Conservation (phyloP, 1,284 basidiomycete genomes). For the Megacollybia platyphylla region DNA sequence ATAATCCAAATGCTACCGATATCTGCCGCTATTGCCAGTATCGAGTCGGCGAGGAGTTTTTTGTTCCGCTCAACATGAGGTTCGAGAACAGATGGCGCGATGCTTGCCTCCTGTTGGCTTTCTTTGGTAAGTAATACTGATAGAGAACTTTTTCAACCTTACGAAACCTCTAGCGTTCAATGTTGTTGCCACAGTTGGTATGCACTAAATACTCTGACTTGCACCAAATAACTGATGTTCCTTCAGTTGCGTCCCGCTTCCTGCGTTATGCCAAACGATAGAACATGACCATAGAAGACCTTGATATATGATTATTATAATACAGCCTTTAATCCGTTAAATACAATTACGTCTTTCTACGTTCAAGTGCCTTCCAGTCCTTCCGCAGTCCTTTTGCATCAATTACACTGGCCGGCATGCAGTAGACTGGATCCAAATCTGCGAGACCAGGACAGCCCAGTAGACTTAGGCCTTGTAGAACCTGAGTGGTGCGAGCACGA, state of each 20-base stretch:
- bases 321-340: neutral
- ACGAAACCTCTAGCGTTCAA: conserved; percentile 48
- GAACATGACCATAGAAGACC: neutral
- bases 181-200: conserved; percentile 52
- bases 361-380: conserved; percentile 48
- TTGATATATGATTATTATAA: neutral
- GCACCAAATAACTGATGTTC: conserved; percentile 8
- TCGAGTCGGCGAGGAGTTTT: conserved; percentile 60
- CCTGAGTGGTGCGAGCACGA: neutral
- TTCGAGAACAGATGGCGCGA: conserved; percentile 65
- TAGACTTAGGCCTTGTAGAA: conserved; percentile 62
- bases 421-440: conserved; percentile 90
- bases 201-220: conserved; percentile 12
- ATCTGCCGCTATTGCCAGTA: conserved; percentile 70
- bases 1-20: conserved; percentile 51
- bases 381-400: conserved; percentile 56
- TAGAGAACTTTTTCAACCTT: neutral
- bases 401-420: conserved; percentile 81
- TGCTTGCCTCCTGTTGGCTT: conserved; percentile 58
- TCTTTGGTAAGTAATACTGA: conserved; percentile 27
- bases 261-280: conserved; percentile 55
- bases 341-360: conserved; percentile 7
- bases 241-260: conserved; percentile 56
- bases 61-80: conserved; percentile 52
- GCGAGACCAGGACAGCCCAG: conserved; percentile 79